Conservation (phyloP, 768 basidiomycete genomes). For the Boletus eberwhitei region DNA sequence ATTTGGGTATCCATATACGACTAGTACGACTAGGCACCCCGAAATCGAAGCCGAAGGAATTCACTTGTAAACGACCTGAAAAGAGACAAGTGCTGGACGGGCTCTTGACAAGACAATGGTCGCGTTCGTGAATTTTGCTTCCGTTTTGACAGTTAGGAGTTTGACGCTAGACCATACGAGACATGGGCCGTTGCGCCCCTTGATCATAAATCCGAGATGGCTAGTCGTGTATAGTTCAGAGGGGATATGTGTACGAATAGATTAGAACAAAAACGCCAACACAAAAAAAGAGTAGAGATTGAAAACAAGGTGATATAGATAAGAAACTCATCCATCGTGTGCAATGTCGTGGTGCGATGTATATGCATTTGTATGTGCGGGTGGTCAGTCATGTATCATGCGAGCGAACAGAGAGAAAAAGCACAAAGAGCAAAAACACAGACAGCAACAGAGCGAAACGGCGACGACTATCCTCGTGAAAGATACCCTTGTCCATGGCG, state of each 20-base stretch:
- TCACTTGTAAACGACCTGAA: too few relatives aligned
- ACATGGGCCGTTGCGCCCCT: too few relatives aligned
- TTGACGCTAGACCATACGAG: too few relatives aligned
- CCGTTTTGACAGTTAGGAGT: too few relatives aligned
- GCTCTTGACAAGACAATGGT: too few relatives aligned
- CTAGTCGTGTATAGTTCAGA: neutral
- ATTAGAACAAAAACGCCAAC: neutral
- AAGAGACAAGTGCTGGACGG: too few relatives aligned
- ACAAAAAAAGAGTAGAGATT: neutral
- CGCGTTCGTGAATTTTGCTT: too few relatives aligned
- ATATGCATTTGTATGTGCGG: neutral
- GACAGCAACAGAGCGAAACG: neutral
- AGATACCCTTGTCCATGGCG: slow-evolving; percentile 13
- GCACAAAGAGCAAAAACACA: neutral
- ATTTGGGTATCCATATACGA: too few relatives aligned
- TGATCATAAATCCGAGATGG: too few relatives aligned
- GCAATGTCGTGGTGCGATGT: neutral
- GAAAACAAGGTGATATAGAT: neutral
- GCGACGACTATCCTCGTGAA: slow-evolving; percentile 6
- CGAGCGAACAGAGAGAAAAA: neutral
- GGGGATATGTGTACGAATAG: neutral
- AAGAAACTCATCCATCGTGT: neutral
- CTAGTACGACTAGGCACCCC: too few relatives aligned
- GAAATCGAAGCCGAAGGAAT: too few relatives aligned
- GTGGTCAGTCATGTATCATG: neutral